Evolutionary conservation across 768 basidiomycete species (phyloP), one percentile per base, ranked within the genome.

Genomic region (Lentinus brumalis): DNA sequence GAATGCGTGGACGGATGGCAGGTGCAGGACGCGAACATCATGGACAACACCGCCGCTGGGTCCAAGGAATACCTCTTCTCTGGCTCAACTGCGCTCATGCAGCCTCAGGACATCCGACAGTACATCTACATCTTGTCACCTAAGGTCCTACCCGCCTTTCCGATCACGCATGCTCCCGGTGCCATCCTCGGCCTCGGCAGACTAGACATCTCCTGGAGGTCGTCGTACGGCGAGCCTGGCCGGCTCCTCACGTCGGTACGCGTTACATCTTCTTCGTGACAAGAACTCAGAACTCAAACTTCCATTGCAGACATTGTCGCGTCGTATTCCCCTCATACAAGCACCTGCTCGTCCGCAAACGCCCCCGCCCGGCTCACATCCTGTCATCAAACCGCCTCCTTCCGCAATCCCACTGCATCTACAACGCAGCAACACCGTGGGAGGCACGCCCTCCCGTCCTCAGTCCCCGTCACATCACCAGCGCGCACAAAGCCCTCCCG

Each of bases 181-280:
- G 81, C 81, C 26, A 77, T 88, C 44, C 81, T 96, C 16, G 84
- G 92, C 15, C 82, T 97, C 4, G 94, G 94, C n/a, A 79, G 90
- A 59, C 79, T 96, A 26, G 94, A 97, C 69, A 88, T 98, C 47
- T 84, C 86, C 12, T 98, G 96, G 96, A 78, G 86, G 47, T 93
- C 94, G 7, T 83, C 85, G 3, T 89, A 88, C 64, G 92, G 92
- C 9, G 92, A 96, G 75, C 88, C 88, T 30, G 96, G 95, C 0
- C 83, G 93, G 31, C 78, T 98, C 2, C 77, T 96, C 32, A 96
- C 95, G 2, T 95, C 94, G 9, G 84, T 84, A 67, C 62, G 82
- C 40, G 6, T 21, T n/a, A 10, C 30, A 1, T 45, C 16, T n/a
- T 11, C 15, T 26, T 26, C 21, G 21, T 26, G 1, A 26, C 21